These are phyloP conservation scores for Trifolium subterraneum DNA, from an alignment of 306 rosid species.

Conservation along the genomic window DNA sequence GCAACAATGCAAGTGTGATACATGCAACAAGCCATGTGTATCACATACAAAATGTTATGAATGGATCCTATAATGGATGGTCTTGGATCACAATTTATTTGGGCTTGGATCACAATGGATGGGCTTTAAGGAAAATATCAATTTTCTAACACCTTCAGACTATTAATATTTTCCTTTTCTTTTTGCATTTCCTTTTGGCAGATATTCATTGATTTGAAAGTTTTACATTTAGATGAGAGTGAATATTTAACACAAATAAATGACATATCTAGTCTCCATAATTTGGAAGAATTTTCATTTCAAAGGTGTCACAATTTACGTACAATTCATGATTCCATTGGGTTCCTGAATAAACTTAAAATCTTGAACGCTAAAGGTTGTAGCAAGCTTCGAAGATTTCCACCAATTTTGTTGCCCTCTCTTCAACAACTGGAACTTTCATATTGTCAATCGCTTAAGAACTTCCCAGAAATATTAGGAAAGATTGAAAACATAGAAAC, in stretches of 20 bases:
- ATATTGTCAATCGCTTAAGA: neutral
- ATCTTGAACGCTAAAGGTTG: neutral
- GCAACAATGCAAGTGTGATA: too few species aligned
- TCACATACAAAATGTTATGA: too few species aligned
- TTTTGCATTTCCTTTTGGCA: neutral
- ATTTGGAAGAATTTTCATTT: neutral
- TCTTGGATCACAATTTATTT: too few species aligned
- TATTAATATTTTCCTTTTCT: too few species aligned
- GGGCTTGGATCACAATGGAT: too few species aligned
- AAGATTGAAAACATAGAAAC: neutral
- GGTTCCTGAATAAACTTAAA: neutral
- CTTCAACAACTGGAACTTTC: neutral
- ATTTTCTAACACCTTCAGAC: too few species aligned
- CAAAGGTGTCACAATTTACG: neutral
- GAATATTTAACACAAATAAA: neutral
- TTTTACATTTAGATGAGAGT: too few species aligned
- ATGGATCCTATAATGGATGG: too few species aligned
- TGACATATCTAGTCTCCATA: neutral
- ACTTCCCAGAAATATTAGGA: neutral
- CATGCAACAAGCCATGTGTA: too few species aligned
- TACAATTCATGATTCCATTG: neutral
- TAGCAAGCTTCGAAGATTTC: neutral
- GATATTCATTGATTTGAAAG: neutral
- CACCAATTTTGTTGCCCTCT: neutral
- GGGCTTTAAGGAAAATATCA: too few species aligned